phyloP scores from a whole-genome alignment of 345 rosid species.

The Salix brachista region DNA sequence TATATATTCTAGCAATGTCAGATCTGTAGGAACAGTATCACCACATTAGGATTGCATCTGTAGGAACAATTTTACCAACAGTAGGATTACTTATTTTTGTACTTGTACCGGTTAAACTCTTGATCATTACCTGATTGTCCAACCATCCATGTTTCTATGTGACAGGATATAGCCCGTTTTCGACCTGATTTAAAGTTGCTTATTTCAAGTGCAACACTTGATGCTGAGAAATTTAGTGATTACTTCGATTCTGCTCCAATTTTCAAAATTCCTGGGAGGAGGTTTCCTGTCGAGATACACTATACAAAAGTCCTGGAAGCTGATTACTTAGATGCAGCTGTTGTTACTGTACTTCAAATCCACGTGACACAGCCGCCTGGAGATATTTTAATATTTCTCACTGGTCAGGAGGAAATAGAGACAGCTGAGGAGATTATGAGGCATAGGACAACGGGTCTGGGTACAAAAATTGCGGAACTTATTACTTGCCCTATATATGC shows the following conservation, averaged over 20 bases:
- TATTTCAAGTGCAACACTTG: constrained; percentile 94
- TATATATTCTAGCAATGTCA: neutral
- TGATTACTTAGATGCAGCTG: constrained; percentile 91
- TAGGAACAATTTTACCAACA: neutral
- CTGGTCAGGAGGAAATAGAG: constrained; percentile 98
- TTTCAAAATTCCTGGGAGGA: constrained; percentile 90
- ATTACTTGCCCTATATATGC: constrained; percentile 97
- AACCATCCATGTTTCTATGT: constrained; percentile 15
- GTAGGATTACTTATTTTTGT: neutral
- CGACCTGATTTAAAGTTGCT: constrained; percentile 83
- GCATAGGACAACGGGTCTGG: constrained; percentile 82
- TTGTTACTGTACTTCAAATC: constrained; percentile 81
- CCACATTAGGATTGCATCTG: neutral
- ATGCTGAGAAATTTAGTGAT: constrained; percentile 96
- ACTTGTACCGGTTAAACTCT: too few relatives aligned
- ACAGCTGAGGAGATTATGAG: constrained; percentile 87
- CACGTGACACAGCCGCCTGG: constrained; percentile 80
- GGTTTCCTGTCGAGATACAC: constrained; percentile 91
- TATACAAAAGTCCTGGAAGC: constrained; percentile 96
- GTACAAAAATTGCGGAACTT: constrained; percentile 88
- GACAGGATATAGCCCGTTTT: constrained; percentile 79
- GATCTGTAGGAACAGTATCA: neutral
- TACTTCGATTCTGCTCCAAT: constrained; percentile 94
- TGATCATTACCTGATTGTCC: neutral
- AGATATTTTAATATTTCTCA: constrained; percentile 82